These are phyloP conservation scores for Acer saccharum DNA, from an alignment of 345 rosid species.

Conservation along the genomic window DNA sequence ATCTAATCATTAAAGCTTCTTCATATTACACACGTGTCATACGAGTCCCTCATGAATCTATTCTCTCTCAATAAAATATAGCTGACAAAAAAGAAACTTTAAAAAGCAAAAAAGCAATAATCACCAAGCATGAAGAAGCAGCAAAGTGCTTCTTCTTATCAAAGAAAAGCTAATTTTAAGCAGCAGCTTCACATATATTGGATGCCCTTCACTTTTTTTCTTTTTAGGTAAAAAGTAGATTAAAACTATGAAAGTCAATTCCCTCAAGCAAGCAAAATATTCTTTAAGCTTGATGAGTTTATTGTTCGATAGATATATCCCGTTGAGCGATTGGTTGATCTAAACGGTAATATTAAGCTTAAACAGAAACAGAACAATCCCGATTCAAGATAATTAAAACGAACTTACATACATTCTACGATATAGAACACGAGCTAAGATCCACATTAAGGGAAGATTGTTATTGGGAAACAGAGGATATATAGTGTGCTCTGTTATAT, in stretches of 20 bases:
- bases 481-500: neutral
- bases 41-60: neutral
- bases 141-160: no score
- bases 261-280: neutral
- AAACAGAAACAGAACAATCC: neutral
- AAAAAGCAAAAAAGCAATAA: neutral
- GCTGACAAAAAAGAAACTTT: neutral
- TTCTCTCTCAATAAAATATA: neutral
- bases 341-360: neutral
- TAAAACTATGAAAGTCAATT: no score
- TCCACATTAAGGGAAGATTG: neutral
- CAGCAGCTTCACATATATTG: slow-evolving; percentile 3
- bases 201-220: neutral
- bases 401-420: neutral
- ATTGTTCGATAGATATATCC: neutral
- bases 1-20: no score
- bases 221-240: neutral
- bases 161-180: neutral
- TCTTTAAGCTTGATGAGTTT: neutral
- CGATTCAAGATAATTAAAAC: neutral
- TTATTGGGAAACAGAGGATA: neutral
- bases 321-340: neutral
- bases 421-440: neutral
- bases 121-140: neutral
- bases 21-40: neutral